Evolutionary conservation across 2,329 filamentous ascomycete species (phyloP), one percentile per base, ranked within the genome.

Genomic region (Xylaria digitata): DNA sequence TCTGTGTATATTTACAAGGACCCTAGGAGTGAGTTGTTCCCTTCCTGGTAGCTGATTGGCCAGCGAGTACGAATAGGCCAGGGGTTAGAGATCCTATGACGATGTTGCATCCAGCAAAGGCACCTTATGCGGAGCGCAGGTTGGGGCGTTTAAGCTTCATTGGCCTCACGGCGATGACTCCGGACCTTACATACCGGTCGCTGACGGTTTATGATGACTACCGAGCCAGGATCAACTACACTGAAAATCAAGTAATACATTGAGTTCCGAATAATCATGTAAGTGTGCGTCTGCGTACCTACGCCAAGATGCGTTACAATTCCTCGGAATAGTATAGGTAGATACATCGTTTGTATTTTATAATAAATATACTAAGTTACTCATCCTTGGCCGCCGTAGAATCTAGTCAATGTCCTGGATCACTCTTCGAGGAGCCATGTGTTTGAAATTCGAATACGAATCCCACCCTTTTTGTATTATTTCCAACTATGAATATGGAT

Each of bases 21-120:
- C 56, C 21, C 40, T 23, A 30, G 7, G 7, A 17, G 40, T 48
- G 50, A 50, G 61, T 45, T 65, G 56, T 34, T 37, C 8, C n/a
- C 26, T 19, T 8, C 5, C 42, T 13, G 52, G 46, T 45, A n/a
- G 43, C 7, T 71, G 42, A 74, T 76, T 75, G 73, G 74, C 23
- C 34, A 23, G n/a, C 42, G 13, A 6, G 2, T 13, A 17, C 34
- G 13, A n/a, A 49, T 23, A 15, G 40, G 61, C 53, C 70, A 71
- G 70, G 71, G 71, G 67, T 61, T 11, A 53, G 43, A 30, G 63
- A 70, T 64, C 67, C 64, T 55, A 75, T 77, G 75, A 76, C 75
- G 75, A 42, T 65, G 59, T 58, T 65, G 53, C 61, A 67, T 60
- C 5, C 45, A n/a, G 34, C 21, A n/a, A 61, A 61, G 32, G 32